A percentile compares a stretch with the other conserved stretches of the same genome.
These are phyloP conservation scores for Phaeosphaeriaceae sp. DNA, from an alignment of 2,329 filamentous ascomycete genomes.

Conservation along the genomic window DNA sequence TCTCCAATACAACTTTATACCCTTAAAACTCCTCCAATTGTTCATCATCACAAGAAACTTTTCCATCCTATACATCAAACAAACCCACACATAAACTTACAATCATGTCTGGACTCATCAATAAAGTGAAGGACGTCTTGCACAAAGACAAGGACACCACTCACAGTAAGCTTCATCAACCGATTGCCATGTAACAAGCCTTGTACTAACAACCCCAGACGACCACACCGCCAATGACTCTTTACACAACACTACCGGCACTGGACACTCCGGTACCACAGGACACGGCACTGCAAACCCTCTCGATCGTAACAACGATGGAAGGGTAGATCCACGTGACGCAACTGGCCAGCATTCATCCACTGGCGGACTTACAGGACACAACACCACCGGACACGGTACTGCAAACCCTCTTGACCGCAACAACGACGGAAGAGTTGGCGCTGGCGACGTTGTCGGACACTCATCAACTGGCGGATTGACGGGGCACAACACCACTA, in stretches of 20 bases:
- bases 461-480: not conserved
- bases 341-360: slow-evolving; percentile 2
- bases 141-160: slow-evolving; percentile 3
- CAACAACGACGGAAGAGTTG: slow-evolving; percentile 3
- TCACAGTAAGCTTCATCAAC: not conserved
- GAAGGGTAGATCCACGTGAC: slow-evolving; percentile 1
- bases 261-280: not conserved
- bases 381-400: slow-evolving; percentile 1
- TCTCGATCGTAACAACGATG: slow-evolving; percentile 3
- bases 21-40: not conserved
- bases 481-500: slow-evolving; percentile 1
- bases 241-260: too few species aligned
- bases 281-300: slow-evolving; percentile 3
- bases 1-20: not conserved
- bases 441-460: not conserved
- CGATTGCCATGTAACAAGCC: not conserved
- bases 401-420: slow-evolving; percentile 1
- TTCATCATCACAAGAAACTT: not conserved
- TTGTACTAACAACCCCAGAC: not conserved
- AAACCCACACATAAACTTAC: not conserved
- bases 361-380: slow-evolving; percentile 1
- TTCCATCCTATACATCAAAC: not conserved
- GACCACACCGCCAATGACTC: too few species aligned
- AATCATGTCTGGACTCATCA: slow-evolving; percentile 5
- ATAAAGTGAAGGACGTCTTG: slow-evolving; percentile 5